phyloP scores from a whole-genome alignment of 179 eudicot genomes.

The Silene coronaria region DNA sequence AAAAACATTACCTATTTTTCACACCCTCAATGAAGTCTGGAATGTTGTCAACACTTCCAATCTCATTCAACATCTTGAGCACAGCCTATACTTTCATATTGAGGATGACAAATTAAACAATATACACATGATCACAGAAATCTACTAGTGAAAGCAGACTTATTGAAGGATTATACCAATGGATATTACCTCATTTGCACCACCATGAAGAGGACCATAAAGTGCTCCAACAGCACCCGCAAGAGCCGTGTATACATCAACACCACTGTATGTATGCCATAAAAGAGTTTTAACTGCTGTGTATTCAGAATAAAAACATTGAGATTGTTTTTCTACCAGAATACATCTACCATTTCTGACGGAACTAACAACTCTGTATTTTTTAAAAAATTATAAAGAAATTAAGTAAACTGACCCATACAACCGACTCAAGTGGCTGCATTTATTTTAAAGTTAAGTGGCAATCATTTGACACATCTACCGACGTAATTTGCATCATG shows the following conservation, averaged over 20 bases:
- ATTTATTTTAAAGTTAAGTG: background rate
- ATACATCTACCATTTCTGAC: background rate
- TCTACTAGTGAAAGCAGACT: background rate
- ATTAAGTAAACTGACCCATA: background rate
- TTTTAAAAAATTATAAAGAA: background rate
- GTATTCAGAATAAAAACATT: background rate
- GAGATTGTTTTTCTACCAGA: background rate
- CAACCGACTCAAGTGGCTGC: background rate
- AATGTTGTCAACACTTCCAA: conserved; percentile 84
- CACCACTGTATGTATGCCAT: conserved; percentile 60
- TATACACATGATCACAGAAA: background rate
- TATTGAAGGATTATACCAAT: background rate
- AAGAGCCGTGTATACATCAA: conserved; percentile 97
- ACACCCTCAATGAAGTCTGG: conserved; percentile 98
- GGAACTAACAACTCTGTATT: background rate
- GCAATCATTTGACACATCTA: background rate
- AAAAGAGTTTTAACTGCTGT: conserved; percentile 4
- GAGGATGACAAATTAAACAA: conserved; percentile 17
- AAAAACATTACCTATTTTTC: conserved; percentile 62
- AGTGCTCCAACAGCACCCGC: conserved; percentile 98
- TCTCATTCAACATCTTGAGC: conserved; percentile 89
- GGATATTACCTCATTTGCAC: conserved; percentile 86
- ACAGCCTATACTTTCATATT: conserved; percentile 52
- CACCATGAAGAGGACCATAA: conserved; percentile 99
- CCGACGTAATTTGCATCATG: background rate